Conservation (phyloP, 148 eudicot genomes). For the Rhododendron ferrugineum region DNA sequence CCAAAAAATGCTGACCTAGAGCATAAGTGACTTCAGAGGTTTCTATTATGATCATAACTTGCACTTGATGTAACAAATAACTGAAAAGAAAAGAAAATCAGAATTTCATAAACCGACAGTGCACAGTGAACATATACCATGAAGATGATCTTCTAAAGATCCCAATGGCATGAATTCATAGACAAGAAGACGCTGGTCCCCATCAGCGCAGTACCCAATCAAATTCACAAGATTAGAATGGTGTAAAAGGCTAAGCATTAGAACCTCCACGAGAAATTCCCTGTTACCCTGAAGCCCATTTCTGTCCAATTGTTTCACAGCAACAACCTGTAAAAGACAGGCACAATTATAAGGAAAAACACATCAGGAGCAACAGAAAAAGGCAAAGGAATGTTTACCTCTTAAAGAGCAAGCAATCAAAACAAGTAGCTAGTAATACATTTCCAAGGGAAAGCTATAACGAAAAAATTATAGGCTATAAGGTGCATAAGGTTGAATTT, state of each 20-base stretch:
- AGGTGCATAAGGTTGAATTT: not conserved
- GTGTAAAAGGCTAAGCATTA: slow-evolving; percentile 94
- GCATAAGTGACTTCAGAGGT: not conserved
- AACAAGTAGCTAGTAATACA: not conserved
- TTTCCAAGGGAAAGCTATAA: not conserved
- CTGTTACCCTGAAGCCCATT: slow-evolving; percentile 96
- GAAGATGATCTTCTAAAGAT: slow-evolving; percentile 93
- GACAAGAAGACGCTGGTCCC: slow-evolving; percentile 96
- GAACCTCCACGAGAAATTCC: slow-evolving; percentile 92
- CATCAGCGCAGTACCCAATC: slow-evolving; percentile 92
- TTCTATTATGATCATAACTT: not conserved
- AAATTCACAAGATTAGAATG: slow-evolving; percentile 75
- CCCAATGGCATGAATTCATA: slow-evolving; percentile 93
- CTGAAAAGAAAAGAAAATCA: not conserved
- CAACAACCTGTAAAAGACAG: slow-evolving; percentile 55
- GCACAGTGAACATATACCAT: slow-evolving; percentile 40
- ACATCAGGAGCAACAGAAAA: not conserved
- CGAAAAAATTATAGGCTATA: not conserved
- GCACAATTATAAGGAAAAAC: not conserved
- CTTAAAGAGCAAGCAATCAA: not conserved
- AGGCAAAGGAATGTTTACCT: not conserved
- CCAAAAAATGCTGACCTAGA: not conserved
- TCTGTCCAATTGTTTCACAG: slow-evolving; percentile 92
- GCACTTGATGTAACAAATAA: not conserved
- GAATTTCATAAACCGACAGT: not conserved